phyloP scores from a whole-genome alignment of 2,329 filamentous ascomycete genomes.

The Fusarium equiseti region DNA sequence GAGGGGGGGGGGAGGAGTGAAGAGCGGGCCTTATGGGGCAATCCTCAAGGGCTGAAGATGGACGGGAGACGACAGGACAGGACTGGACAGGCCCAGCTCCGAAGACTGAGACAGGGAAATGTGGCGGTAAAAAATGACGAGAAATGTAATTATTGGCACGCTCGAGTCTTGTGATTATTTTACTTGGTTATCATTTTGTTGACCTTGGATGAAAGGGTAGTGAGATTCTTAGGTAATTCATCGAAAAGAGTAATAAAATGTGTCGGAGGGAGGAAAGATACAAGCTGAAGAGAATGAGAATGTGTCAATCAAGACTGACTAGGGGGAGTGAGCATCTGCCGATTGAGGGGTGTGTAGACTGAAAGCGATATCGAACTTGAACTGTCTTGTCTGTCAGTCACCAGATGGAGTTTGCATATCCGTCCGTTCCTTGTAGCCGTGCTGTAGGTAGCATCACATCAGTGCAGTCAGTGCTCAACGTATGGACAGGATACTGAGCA shows the following conservation, averaged over 20 bases:
- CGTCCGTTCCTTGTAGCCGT: conserved; percentile 24
- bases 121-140: conserved; percentile 20
- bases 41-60: neutral
- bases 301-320: neutral
- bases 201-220: too few species aligned
- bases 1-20: neutral
- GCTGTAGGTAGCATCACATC: conserved; percentile 24
- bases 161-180: conserved; percentile 14
- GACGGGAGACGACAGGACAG: conserved; percentile 8
- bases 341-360: conserved; percentile 17
- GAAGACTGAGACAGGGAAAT: conserved; percentile 8
- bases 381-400: conserved; percentile 1
- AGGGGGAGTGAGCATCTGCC: conserved; percentile 20
- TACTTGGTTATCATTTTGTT: neutral
- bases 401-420: conserved; percentile 36
- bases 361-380: conserved; percentile 17
- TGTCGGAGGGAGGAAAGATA: neutral
- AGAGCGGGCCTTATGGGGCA: neutral
- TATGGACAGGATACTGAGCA: neutral
- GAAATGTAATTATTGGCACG: conserved; percentile 7
- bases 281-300: conserved; percentile 15
- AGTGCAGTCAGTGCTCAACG: conserved; percentile 23
- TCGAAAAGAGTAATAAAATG: conserved; percentile 29
- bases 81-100: conserved; percentile 7
- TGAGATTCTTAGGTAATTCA: neutral